Conservation (phyloP, 352 stramenopile species). For the Aphanomyces cochlioides region DNA sequence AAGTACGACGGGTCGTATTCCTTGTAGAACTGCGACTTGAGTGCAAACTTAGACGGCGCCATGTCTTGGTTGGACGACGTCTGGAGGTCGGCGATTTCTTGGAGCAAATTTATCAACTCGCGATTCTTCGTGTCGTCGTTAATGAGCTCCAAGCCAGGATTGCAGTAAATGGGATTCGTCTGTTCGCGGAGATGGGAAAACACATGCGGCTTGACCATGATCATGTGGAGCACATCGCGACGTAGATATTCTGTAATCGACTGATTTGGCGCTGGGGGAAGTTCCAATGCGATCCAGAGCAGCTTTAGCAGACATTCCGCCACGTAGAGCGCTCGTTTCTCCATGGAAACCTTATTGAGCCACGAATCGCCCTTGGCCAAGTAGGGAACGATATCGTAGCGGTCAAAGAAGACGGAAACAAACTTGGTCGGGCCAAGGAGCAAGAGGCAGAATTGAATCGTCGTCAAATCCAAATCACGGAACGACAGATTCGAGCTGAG, state of each 20-base stretch:
- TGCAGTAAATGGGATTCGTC: conserved; percentile 53
- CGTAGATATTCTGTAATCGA: conserved; percentile 61
- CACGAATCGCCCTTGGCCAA: conserved; percentile 37
- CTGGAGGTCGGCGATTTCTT: conserved; percentile 21
- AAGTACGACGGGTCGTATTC: conserved; percentile 83
- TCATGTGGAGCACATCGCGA: conserved; percentile 82
- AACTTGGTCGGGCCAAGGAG: conserved; percentile 66
- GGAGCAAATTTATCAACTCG: conserved; percentile 16
- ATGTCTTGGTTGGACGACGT: conserved; percentile 50
- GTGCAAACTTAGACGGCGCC: conserved; percentile 68
- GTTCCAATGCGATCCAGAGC: conserved; percentile 83
- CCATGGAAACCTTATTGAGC: conserved; percentile 40
- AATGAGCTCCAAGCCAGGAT: not conserved
- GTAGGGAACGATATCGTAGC: conserved; percentile 50
- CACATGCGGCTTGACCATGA: conserved; percentile 67
- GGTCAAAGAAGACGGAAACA: conserved; percentile 75
- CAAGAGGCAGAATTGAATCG: conserved; percentile 60
- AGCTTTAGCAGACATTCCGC: conserved; percentile 54
- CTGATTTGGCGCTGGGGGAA: conserved; percentile 52
- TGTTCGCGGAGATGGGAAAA: conserved; percentile 76
- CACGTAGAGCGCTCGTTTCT: conserved; percentile 24
- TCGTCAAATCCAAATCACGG: conserved; percentile 68
- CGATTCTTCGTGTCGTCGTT: conserved; percentile 25
- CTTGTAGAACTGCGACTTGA: conserved; percentile 72
- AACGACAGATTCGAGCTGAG: conserved; percentile 33